Percentiles rank a stretch among this genome's conserved stretches.
phyloP scores from a whole-genome alignment of 306 rosid genomes.

The Lathyrus tuberosus region DNA sequence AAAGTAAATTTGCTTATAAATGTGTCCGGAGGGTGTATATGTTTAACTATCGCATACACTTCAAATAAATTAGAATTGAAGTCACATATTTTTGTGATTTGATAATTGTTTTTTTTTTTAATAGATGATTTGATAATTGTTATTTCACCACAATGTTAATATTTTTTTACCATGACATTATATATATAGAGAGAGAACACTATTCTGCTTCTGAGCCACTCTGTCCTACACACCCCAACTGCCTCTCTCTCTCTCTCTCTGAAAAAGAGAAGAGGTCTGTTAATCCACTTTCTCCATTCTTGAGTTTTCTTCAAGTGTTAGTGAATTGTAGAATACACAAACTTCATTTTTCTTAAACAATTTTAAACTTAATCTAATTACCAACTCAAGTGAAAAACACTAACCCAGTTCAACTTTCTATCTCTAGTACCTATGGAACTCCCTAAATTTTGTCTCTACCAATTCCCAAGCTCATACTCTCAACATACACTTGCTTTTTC shows the following conservation, averaged over 20 bases:
- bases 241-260: slow-evolving; percentile 51
- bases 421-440: slow-evolving; percentile 47
- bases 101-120: no score
- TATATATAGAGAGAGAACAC: not conserved
- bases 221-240: slow-evolving; percentile 56
- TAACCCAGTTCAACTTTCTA: slow-evolving; percentile 31
- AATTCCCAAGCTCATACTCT: slow-evolving; percentile 40
- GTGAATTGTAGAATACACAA: slow-evolving; percentile 39
- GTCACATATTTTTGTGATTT: no score
- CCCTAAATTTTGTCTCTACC: slow-evolving; percentile 46
- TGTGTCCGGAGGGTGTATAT: no score
- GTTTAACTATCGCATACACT: no score
- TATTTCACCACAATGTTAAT: no score
- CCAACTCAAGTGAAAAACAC: slow-evolving; percentile 43
- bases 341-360: slow-evolving; percentile 33
- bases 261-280: slow-evolving; percentile 45
- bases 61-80: no score
- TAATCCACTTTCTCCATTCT: slow-evolving; percentile 39
- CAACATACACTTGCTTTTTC: slow-evolving; percentile 37
- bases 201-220: slow-evolving; percentile 16
- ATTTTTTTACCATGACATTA: no score
- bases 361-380: slow-evolving; percentile 40
- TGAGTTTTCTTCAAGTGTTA: slow-evolving; percentile 35
- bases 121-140: no score
- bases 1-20: no score